Evolutionary conservation across 1,284 basidiomycete species (phyloP), one percentile per base, ranked within the genome.

Genomic region (Boletellus sp.): DNA sequence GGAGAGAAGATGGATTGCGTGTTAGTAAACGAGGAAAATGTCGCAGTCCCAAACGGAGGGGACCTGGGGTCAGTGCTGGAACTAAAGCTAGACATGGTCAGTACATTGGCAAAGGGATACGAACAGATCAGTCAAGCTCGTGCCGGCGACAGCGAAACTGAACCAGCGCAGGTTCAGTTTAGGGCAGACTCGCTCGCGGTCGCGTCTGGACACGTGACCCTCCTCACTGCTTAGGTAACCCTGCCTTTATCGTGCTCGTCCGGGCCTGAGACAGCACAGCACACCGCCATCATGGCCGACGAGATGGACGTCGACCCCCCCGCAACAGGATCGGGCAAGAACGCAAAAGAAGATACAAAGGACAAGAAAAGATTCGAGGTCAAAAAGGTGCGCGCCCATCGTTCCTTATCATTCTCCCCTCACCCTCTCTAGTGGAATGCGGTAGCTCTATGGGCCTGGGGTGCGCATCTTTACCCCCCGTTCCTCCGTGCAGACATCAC

Each of bases 381-480:
- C 58, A 97, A 96, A 80, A 96, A 96, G 88, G 93, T 94, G 56
- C 51, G 21, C 22, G 5, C 52, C 54, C 44, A 56, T 55, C 44
- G 19, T 45, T 51, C 33, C 15, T 50, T 36, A 38, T 51, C 43
- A n/a, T 50, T 35, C n/a, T 37, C 18, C 30, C 38, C 44, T 58
- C 28, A 54, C 50, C 53, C n/a, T 28, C 36, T 45, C 38, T 60
- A 97, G 94, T 97, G 93, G 93, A 96, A 96, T 64, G 94, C 94
- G 28, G 94, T 97, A 51, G 81, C 94, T 2, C 78, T 97, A 1
- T 97, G 94, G 94, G 91, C 94, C 26, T 97, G 94, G 93, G 93
- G 93, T 94, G 58, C 56, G 81, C 70, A 40, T 8, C 15, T 19
- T 45, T 19, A 15, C 6, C 18, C 36, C 12, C 28, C 32, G 2